Evolutionary conservation across 495 filamentous ascomycete genomes (phyloP).

Genomic region (Lasiosphaeria ovina): DNA sequence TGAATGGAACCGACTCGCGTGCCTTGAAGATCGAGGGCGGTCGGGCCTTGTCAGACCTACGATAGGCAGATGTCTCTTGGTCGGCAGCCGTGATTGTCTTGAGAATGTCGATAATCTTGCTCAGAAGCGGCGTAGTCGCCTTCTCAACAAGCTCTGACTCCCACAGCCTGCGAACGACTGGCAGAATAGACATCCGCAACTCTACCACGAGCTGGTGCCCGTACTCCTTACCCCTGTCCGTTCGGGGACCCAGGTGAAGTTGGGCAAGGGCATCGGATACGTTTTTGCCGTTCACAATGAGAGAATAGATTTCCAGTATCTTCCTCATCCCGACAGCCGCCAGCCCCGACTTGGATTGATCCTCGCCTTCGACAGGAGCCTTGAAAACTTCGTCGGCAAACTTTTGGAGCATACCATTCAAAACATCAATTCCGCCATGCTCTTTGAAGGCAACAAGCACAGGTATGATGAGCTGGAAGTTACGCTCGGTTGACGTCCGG

Average conservation of each 20-base stretch:
- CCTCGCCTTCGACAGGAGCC: conserved; percentile 30
- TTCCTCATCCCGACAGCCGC: conserved; percentile 66
- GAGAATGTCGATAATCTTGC: conserved; percentile 79
- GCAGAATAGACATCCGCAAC: conserved; percentile 77
- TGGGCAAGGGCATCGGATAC: conserved; percentile 72
- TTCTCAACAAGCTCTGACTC: conserved; percentile 76
- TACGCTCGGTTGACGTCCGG: conserved; percentile 54
- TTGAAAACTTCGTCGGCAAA: conserved; percentile 66
- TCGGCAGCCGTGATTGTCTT: conserved; percentile 75
- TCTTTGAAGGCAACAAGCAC: conserved; percentile 85
- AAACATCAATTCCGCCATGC: conserved; percentile 65
- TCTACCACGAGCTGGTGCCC: conserved; percentile 83
- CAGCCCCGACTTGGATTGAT: conserved; percentile 35
- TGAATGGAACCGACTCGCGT: conserved; percentile 24
- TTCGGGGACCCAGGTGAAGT: conserved; percentile 52
- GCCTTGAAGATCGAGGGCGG: conserved; percentile 27
- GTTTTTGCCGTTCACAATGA: conserved; percentile 72
- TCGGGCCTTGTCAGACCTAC: conserved; percentile 39
- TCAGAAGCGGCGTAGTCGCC: conserved; percentile 68
- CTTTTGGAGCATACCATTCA: conserved; percentile 70
- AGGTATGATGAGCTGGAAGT: conserved; percentile 68
- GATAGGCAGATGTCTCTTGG: conserved; percentile 64
- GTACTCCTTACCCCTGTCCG: conserved; percentile 60
- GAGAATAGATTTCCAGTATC: conserved; percentile 76
- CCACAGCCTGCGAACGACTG: conserved; percentile 78